Base-by-base conservation (phyloP, 2,329 filamentous ascomycete species). In the Ceratocystis harringtonii region DNA sequence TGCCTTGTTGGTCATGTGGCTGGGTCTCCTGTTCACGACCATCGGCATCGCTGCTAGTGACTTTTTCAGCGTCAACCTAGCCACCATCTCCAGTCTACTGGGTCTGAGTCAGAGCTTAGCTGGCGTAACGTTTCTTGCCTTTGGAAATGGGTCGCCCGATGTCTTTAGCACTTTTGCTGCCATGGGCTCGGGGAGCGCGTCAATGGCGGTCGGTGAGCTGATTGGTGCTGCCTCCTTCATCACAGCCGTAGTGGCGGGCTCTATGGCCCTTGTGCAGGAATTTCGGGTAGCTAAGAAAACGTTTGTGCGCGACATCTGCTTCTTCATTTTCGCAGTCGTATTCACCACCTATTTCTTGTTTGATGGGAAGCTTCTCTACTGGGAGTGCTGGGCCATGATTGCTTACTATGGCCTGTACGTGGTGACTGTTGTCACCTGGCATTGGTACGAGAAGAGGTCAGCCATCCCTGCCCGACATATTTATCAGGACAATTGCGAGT, bases 151-250 rank as follows among this genome's bases (percentile, higher is more conserved):
- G 63, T 97, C 92, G 68, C 94, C 94, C 1, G 94, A 99, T 75
- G 92, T 99, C 58, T 99, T 99, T 75, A 96, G 92, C 69, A 99
- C 94, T 1, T 97, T 99, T 76, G 94, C 94, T 17, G 95, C 94
- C 70, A 97, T 99, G 90, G 87, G 86, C 72, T 96, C 92, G 28
- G 90, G 97, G 72, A 96, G 92, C 73, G 92, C 92, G n/a, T 95
- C 92, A 77, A 83, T 99, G 80, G 94, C 94, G 0, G 85, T 99
- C 50, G 94, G 94, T 58, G 94, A 99, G 77, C 80, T 99, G 62
- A 90, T 99, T 64, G 94, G 94, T 43, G 94, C 94, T 10, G 94
- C 94, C 43, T 86, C 90, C 69, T 99, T 99, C 76, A 99, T 99
- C 74, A 95, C 92, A 1, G 89, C 92, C 1, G 92, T 99, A 19